These are phyloP conservation scores for Aschersonia sp. DNA, from an alignment of 2,329 filamentous ascomycete species.

Conservation along the genomic window DNA sequence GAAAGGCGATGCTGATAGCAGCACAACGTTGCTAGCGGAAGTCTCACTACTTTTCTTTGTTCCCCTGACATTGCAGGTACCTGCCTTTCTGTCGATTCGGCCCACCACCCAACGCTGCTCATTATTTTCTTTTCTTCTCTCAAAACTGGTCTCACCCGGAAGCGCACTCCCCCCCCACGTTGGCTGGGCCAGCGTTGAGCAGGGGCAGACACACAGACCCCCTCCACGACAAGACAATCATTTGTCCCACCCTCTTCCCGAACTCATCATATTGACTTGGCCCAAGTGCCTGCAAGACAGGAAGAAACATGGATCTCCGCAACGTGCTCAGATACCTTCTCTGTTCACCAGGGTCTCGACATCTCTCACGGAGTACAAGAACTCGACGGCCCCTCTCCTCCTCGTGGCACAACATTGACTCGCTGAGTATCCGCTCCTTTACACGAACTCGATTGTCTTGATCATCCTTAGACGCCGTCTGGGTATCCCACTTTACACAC, in stretches of 20 bases:
- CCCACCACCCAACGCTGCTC: background rate
- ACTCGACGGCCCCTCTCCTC: constrained; percentile 11
- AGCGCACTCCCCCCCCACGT: background rate
- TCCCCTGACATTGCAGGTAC: constrained; percentile 13
- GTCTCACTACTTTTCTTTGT: constrained; percentile 2
- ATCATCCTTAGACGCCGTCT: constrained; percentile 11
- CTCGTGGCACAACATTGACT: constrained; percentile 10
- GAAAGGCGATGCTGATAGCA: background rate
- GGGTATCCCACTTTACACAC: constrained; percentile 9
- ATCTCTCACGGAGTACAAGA: constrained; percentile 16
- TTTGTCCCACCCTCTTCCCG: constrained; percentile 12
- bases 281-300: constrained; percentile 11
- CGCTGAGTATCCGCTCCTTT: constrained; percentile 7
- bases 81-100: constrained; percentile 11
- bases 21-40: background rate
- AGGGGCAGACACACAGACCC: constrained; percentile 18
- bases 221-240: constrained; percentile 18
- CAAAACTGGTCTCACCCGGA: background rate
- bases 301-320: constrained; percentile 14
- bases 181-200: constrained; percentile 4
- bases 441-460: constrained; percentile 8
- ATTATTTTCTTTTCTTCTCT: background rate
- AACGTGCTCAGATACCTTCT: constrained; percentile 8
- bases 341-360: constrained; percentile 11
- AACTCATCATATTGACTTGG: constrained; percentile 15